Evolutionary conservation across 345 rosid genomes (phyloP).

Genomic region (Jatropha curcas): DNA sequence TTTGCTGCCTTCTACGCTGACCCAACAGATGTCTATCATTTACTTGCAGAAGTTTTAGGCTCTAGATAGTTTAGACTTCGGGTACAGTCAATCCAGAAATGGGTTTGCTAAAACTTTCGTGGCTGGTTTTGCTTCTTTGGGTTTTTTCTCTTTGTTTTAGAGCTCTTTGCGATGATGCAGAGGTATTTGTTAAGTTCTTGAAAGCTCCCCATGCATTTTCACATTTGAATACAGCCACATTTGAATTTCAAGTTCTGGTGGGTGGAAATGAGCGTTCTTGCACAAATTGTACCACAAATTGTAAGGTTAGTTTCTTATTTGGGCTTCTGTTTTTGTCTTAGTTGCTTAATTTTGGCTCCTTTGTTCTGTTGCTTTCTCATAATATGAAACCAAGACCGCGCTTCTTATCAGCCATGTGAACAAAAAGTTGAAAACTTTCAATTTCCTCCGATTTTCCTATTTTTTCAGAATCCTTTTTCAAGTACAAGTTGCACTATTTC

Average conservation of each 20-base stretch:
- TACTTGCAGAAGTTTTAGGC: slow-evolving; percentile 17
- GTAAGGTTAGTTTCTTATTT: slow-evolving; percentile 63
- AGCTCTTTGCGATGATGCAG: slow-evolving; percentile 40
- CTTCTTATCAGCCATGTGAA: background rate
- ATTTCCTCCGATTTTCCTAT: background rate
- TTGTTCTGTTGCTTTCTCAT: background rate
- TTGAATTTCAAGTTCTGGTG: slow-evolving; percentile 58
- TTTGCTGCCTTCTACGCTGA: background rate
- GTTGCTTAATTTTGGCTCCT: background rate
- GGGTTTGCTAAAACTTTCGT: slow-evolving; percentile 41
- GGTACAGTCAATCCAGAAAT: slow-evolving; percentile 28
- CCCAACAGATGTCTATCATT: slow-evolving; percentile 18
- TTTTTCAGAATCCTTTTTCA: background rate
- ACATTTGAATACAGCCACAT: slow-evolving; percentile 57
- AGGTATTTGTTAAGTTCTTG: slow-evolving; percentile 58
- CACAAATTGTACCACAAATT: slow-evolving; percentile 53
- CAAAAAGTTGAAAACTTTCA: background rate
- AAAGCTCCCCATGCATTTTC: slow-evolving; percentile 63
- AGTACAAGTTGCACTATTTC: background rate
- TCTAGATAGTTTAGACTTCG: slow-evolving; percentile 8
- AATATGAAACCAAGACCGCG: no score
- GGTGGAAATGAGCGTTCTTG: slow-evolving; percentile 49
- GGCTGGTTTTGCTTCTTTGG: slow-evolving; percentile 43
- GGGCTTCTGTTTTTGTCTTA: background rate
- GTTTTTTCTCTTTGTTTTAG: slow-evolving; percentile 33